Base-by-base conservation (phyloP, 306 rosid species). In the Coriaria nepalensis region DNA sequence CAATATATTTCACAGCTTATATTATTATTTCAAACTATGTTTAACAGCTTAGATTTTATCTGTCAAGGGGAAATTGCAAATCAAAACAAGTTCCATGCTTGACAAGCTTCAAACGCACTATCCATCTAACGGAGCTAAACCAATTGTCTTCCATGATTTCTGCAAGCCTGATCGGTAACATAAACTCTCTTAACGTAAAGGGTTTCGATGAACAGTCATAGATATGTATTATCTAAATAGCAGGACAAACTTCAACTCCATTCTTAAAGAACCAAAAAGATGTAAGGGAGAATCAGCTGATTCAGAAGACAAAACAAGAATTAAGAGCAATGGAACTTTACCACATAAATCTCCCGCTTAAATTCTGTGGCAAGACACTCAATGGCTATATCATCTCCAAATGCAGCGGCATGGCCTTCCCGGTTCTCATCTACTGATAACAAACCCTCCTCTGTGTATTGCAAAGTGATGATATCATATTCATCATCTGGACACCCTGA, bases 341-440 rank as follows among this genome's bases (percentile, higher is more conserved):
- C 98, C 83, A 90, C 98, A 56, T 68, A 90, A 2, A 90, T 79
- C 65, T 90, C 98, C 36, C 98, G 82, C 64, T 81, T 77, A 70
- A 90, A 90, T 71, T 90, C 95, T 4, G 95, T 90, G 13, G 98
- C 94, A 54, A 90, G 98, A 62, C 98, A 90, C 61, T 85, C 95
- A n/a, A 85, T 90, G 34, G 98, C 98, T 53, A 85, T 81, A 60
- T 90, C 98, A 59, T 90, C 98, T 5, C 98, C 98, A 40, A 90
- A 90, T 37, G 98, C 98, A 11, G 95, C 98, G 6, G 95, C 98
- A 53, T 77, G 94, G 34, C 98, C 98, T 38, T 62, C 73, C 56
- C 87, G 71, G 46, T 90, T 90, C 68, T 90, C 98, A 39, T 85
- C 95, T 42, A 85, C 76, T 50, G 90, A 73, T 65, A 90, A 68